Percentiles rank a stretch among this genome's conserved stretches.
phyloP scores from a whole-genome alignment of 768 basidiomycete species.

The Leccinum rimulosum region DNA sequence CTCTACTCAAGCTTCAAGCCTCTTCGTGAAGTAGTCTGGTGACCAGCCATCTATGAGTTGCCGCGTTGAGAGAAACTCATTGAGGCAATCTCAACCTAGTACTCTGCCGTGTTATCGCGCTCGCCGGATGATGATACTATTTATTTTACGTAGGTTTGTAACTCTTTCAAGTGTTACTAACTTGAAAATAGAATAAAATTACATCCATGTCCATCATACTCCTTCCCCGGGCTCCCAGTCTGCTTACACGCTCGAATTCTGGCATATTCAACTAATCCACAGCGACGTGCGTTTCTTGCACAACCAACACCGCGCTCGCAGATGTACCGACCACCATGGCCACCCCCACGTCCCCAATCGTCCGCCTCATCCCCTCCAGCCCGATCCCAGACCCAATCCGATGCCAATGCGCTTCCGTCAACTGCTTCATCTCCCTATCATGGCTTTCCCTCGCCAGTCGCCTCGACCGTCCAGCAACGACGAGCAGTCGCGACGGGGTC shows the following conservation, averaged over 20 bases:
- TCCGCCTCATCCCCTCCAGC: slow-evolving; percentile 54
- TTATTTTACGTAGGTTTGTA: too few relatives aligned
- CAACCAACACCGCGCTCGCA: slow-evolving; percentile 56
- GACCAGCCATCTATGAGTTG: too few relatives aligned
- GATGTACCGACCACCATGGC: slow-evolving; percentile 66
- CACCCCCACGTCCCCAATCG: slow-evolving; percentile 85
- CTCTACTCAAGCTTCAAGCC: too few relatives aligned
- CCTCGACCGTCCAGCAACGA: slow-evolving; percentile 73
- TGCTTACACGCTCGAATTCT: not conserved
- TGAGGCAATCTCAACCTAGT: too few relatives aligned
- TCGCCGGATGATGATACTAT: too few relatives aligned
- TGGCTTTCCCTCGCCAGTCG: slow-evolving; percentile 74
- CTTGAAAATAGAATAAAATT: not conserved
- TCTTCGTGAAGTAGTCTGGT: too few relatives aligned
- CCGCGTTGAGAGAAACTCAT: too few relatives aligned
- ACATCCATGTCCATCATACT: not conserved
- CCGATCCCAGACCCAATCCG: not conserved
- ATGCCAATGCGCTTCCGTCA: slow-evolving; percentile 46
- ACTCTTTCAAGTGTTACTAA: too few relatives aligned
- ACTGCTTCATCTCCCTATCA: slow-evolving; percentile 57
- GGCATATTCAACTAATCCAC: not conserved
- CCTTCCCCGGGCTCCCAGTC: not conserved
- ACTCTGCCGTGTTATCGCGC: too few relatives aligned
- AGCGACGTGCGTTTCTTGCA: slow-evolving; percentile 53
- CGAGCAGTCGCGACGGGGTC: slow-evolving; percentile 41